Percentiles rank a stretch among this genome's conserved stretches.
These are phyloP conservation scores for Phytophthora cactorum DNA, from an alignment of 352 stramenopile genomes.

Conservation along the genomic window DNA sequence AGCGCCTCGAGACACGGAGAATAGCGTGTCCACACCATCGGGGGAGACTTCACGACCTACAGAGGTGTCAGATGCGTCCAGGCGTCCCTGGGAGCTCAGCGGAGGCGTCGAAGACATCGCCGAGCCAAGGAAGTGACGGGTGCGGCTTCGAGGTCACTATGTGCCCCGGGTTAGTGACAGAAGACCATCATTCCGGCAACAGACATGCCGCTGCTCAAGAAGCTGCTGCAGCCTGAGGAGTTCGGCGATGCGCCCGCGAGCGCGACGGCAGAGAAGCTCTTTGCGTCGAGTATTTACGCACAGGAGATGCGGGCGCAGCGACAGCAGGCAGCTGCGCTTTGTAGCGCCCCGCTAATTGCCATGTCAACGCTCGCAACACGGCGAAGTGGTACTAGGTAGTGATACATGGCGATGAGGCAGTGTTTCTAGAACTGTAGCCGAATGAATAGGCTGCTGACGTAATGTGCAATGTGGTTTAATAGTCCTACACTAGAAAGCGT, in stretches of 20 bases:
- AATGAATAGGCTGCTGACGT: background rate
- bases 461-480: background rate
- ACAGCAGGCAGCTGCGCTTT: constrained; percentile 42
- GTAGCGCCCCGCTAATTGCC: constrained; percentile 35
- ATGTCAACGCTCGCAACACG: constrained; percentile 41
- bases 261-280: constrained; percentile 53
- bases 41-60: background rate
- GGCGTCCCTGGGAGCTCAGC: constrained; percentile 17
- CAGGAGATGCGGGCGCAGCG: constrained; percentile 31
- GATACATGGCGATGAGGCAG: background rate
- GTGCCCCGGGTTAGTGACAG: constrained; percentile 14
- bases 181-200: constrained; percentile 19
- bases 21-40: constrained; percentile 5
- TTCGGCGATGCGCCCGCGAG: constrained; percentile 19
- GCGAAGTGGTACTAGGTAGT: constrained; percentile 13
- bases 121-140: constrained; percentile 12
- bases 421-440: constrained; percentile 1
- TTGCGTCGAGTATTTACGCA: constrained; percentile 58
- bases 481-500: constrained; percentile 13
- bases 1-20: constrained; percentile 4
- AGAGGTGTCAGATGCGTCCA: constrained; percentile 11
- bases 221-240: constrained; percentile 28
- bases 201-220: constrained; percentile 52
- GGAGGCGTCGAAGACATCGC: constrained; percentile 40
- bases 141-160: constrained; percentile 27